phyloP scores from a whole-genome alignment of 2,329 filamentous ascomycete genomes.

The Boeremia lycopersici region DNA sequence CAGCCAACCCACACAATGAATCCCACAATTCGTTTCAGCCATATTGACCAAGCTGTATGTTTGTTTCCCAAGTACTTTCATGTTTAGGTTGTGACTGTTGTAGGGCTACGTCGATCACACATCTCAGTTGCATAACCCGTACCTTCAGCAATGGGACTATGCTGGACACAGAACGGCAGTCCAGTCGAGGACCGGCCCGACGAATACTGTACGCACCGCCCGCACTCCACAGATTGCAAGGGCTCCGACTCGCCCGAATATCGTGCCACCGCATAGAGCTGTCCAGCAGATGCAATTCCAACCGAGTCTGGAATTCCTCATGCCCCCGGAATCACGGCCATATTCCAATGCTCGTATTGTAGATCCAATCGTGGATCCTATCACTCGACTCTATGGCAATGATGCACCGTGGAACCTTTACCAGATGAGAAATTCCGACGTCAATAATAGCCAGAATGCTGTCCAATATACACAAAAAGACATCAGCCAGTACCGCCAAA shows the following conservation, averaged over 20 bases:
- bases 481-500: slow-evolving; percentile 22
- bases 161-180: slow-evolving; percentile 20
- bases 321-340: slow-evolving; percentile 23
- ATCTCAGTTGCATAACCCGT: slow-evolving; percentile 12
- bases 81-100: slow-evolving; percentile 9
- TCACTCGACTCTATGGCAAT: neutral
- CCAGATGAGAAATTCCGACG: slow-evolving; percentile 1
- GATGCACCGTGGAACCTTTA: slow-evolving; percentile 36
- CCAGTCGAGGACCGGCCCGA: slow-evolving; percentile 25
- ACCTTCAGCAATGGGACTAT: slow-evolving; percentile 27
- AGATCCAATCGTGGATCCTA: slow-evolving; percentile 18
- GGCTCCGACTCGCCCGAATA: slow-evolving; percentile 7
- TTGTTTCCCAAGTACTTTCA: neutral
- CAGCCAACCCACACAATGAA: slow-evolving; percentile 22
- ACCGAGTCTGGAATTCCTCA: slow-evolving; percentile 7
- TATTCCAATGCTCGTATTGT: slow-evolving; percentile 3
- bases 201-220: slow-evolving; percentile 6
- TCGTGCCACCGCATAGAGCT: neutral
- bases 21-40: slow-evolving; percentile 22
- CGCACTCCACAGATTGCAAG: neutral
- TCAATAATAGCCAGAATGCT: neutral
- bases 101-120: slow-evolving; percentile 23
- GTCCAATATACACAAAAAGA: slow-evolving; percentile 19
- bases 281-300: neutral
- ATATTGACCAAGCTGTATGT: slow-evolving; percentile 21